Evolutionary conservation across 768 basidiomycete genomes (phyloP), one percentile per base, ranked within the genome.

Genomic region (Collybiopsis confluens): DNA sequence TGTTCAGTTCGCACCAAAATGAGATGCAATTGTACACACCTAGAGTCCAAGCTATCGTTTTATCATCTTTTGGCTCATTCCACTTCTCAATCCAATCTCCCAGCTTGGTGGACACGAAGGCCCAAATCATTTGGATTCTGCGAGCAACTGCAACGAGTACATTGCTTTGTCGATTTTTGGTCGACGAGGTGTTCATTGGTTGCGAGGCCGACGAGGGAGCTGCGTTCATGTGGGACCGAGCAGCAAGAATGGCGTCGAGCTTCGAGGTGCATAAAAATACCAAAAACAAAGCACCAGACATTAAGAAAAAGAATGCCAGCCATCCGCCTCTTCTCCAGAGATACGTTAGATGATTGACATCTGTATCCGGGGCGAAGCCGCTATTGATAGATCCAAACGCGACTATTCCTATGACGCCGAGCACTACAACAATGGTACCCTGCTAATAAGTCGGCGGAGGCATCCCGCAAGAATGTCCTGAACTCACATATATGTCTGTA

Each of bases 241-340:
- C 76, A 15, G 74, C 68, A 36, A 93, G 81, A 27, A 96, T 77
- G 21, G 78, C 79, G 48, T 93, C 88, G 36, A 97, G 85, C 36
- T 86, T 78, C 8, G 74, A 76, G 1, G 85, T 84, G 62, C 86
- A 85, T 43, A 87, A 73, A 68, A 86, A 81, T 45, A 91, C 74
- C 26, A 81, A 40, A 30, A 82, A 65, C 40, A 94, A 83, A 11
- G 86, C 78, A 47, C 84, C 65, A 4, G 86, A 64, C 83, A 97
- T 89, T 70, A 81, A 66, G 65, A 91, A 81, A 75, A 98, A 94
- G 73, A 84, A 98, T 24, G 77, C 78, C n/a, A 98, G 83, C 95
- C 96, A 98, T 61, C 88, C 87, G 13, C 78, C 72, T 40, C 95
- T 82, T 11, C 83, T 77, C 95, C 95, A 98, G 36, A 98, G 80